A percentile compares a stretch with the other conserved stretches of the same genome.
phyloP scores from a whole-genome alignment of 2,329 filamentous ascomycete species.

The Coniella lustricola region DNA sequence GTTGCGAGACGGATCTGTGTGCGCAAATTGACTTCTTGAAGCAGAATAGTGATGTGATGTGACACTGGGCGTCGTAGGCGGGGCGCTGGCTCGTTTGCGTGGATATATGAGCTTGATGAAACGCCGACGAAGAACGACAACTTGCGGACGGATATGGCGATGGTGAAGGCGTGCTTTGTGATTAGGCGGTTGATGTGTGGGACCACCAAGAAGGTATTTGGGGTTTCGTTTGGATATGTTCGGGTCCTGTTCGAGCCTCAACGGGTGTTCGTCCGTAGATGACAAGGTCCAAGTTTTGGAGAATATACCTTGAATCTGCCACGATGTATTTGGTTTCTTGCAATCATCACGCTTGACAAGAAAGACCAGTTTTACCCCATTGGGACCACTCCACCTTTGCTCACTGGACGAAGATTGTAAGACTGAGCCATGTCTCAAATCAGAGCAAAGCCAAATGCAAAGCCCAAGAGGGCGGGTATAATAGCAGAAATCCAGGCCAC shows the following conservation, averaged over 20 bases:
- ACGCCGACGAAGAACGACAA: constrained; percentile 20
- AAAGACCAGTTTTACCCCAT: no score
- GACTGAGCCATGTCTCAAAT: neutral
- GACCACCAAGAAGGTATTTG: no score
- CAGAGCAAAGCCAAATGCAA: constrained; percentile 8
- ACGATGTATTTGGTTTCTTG: no score
- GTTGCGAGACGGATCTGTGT: constrained; percentile 26
- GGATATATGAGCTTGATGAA: constrained; percentile 23
- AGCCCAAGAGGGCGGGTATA: constrained; percentile 10
- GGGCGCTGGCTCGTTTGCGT: constrained; percentile 23
- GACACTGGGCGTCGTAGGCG: constrained; percentile 21
- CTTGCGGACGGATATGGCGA: constrained; percentile 17
- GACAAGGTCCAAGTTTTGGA: no score
- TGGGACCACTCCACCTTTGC: no score
- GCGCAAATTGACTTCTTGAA: constrained; percentile 25
- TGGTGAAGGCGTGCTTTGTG: constrained; percentile 20
- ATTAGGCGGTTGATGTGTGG: neutral
- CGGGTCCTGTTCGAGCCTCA: no score
- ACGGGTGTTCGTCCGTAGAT: no score
- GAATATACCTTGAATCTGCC: no score
- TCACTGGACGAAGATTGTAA: no score
- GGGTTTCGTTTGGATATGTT: no score
- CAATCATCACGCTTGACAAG: no score
- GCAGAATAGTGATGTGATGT: constrained; percentile 25
- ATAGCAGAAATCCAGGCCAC: neutral